Percentiles rank a stretch among this genome's conserved stretches.
These are phyloP conservation scores for Solanum chaucha DNA, from an alignment of 257 asterid genomes.

Conservation along the genomic window DNA sequence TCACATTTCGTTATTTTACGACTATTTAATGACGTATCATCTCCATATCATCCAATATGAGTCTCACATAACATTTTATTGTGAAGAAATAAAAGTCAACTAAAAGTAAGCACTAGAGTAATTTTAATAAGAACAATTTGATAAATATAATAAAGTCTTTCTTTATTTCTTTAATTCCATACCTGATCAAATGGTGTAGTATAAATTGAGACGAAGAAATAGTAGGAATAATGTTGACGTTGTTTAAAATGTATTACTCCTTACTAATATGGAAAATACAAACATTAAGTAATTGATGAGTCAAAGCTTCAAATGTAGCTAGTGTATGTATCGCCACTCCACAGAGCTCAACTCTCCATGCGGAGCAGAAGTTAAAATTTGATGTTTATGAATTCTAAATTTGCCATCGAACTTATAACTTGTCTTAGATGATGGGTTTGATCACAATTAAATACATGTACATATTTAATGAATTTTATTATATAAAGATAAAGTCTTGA, in stretches of 20 bases:
- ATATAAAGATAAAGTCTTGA: not conserved
- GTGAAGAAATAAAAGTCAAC: too few species aligned
- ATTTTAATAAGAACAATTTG: too few species aligned
- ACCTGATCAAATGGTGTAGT: not conserved
- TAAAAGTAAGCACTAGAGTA: too few species aligned
- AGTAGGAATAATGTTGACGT: too few species aligned
- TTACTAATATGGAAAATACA: not conserved
- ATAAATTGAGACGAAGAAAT: not conserved
- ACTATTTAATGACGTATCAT: too few species aligned
- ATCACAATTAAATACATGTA: not conserved
- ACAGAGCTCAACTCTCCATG: not conserved
- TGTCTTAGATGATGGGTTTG: not conserved
- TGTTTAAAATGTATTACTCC: not conserved
- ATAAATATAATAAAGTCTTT: too few species aligned
- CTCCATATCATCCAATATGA: too few species aligned
- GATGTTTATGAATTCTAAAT: not conserved
- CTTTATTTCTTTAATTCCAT: too few species aligned
- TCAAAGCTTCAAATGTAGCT: not conserved
- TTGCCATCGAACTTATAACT: not conserved
- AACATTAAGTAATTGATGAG: not conserved
- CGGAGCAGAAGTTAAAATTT: not conserved
- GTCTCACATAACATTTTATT: not conserved
- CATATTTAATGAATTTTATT: not conserved
- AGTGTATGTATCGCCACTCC: not conserved
- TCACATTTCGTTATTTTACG: too few species aligned